phyloP scores from a whole-genome alignment of 345 rosid genomes.

The Linum usitatissimum region DNA sequence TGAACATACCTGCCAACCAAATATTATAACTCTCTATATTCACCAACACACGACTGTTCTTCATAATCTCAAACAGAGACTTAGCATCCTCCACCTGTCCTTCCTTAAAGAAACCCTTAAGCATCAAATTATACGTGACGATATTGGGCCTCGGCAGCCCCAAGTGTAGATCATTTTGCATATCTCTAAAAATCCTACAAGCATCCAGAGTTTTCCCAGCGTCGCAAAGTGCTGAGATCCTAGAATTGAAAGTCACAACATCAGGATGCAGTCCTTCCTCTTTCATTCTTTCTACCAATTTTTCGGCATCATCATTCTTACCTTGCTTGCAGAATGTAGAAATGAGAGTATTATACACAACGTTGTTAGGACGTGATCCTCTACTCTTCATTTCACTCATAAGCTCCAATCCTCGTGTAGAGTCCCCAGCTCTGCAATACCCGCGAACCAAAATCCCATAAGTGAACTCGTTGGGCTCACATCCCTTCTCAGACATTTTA shows the following conservation, averaged over 20 bases:
- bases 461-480: constrained; percentile 72
- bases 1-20: constrained; percentile 68
- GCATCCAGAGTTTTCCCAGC: constrained; percentile 72
- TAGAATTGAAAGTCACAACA: constrained; percentile 73
- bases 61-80: constrained; percentile 51
- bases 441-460: constrained; percentile 79
- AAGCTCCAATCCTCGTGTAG: constrained; percentile 47
- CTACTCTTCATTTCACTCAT: constrained; percentile 39
- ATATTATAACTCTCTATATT: constrained; percentile 68
- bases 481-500: constrained; percentile 72
- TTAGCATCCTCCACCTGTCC: constrained; percentile 82
- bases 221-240: constrained; percentile 75
- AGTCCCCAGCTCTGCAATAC: constrained; percentile 56
- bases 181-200: constrained; percentile 83
- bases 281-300: constrained; percentile 70
- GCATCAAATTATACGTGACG: constrained; percentile 70
- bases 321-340: constrained; percentile 76
- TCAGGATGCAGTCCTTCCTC: constrained; percentile 62
- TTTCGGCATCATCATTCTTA: constrained; percentile 66
- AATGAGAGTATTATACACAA: constrained; percentile 72
- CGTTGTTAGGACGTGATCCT: constrained; percentile 48
- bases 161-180: constrained; percentile 60
- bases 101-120: constrained; percentile 64
- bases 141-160: constrained; percentile 80
- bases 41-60: constrained; percentile 29